Base-by-base conservation (phyloP, 108 stramenopile genomes). In the Cyclotella sp. region DNA sequence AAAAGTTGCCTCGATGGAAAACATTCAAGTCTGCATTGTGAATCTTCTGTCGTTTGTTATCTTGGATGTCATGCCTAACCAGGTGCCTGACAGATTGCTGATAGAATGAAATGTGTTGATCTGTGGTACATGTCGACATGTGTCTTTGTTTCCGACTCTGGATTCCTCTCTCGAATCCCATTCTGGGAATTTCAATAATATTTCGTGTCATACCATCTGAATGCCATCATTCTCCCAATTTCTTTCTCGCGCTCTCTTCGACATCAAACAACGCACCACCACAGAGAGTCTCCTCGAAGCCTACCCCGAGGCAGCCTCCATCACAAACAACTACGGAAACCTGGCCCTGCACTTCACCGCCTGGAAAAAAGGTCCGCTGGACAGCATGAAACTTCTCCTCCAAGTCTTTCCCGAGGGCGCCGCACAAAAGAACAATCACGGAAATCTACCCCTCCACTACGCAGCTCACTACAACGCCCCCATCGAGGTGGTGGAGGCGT, bases 271-370 rank as follows among this genome's bases (percentile, higher is more conserved):
- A 24, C 55, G 1, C 55, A 57, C 4, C 55, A 57, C n/a, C 0
- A 26, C 21, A 75, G 94, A 95, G 84, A 87, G 90, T 24, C 84
- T 95, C 9, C 70, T 95, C 46, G 89, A 93, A 75, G 92, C 94
- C 10, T 93, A 93, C 63, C 94, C 92, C 15, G 92, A 93, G 62
- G 94, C 92, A 27, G 94, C 94, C 26, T 83, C 85, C 47, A 84
- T 89, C 40, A 93, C 94, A 34, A 95, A 95, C 87, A 93, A 93
- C 66, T 93, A 93, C 70, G 94, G 94, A 16, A 95, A 95, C 53
- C 83, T 95, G 12, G 90, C 94, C 28, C 73, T 87, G 68, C 82
- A 92, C 81, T 89, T 93, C 85, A 91, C 94, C 21, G 94, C 94
- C 1, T 93, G 92, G 94, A 93, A 93, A 75, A 93, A 95, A 73